A percentile compares a stretch with the other conserved stretches of the same genome.
Conservation (phyloP, 139 green algal species). For the Tetradesmus lagerheimii region DNA sequence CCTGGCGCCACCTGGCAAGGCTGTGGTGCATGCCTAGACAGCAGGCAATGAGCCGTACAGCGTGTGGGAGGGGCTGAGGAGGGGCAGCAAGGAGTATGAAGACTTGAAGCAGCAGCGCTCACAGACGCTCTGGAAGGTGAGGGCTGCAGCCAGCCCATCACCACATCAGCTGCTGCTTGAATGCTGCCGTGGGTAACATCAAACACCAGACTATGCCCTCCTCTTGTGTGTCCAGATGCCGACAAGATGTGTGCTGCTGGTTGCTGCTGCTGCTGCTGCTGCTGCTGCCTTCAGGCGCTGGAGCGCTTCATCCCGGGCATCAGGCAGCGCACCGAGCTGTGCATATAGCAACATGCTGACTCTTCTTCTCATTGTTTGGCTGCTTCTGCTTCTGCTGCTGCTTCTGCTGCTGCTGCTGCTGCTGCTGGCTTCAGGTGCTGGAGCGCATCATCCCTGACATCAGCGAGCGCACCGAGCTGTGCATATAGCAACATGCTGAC, state of each 20-base stretch:
- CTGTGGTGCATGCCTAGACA: too few relatives aligned
- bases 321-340: too few relatives aligned
- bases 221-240: too few relatives aligned
- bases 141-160: not conserved
- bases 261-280: not conserved
- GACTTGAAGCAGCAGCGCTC: slow-evolving; percentile 81
- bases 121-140: slow-evolving; percentile 73
- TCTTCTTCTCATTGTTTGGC: too few relatives aligned
- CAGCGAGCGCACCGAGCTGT: slow-evolving; percentile 68
- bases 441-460: slow-evolving; percentile 87
- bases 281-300: slow-evolving; percentile 57
- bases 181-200: too few relatives aligned
- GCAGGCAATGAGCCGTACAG: slow-evolving; percentile 89
- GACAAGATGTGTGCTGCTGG: too few relatives aligned
- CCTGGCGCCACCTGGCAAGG: too few relatives aligned
- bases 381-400: not conserved
- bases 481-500: slow-evolving; percentile 31
- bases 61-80: slow-evolving; percentile 75
- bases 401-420: not conserved
- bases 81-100: slow-evolving; percentile 69
- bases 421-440: slow-evolving; percentile 58
- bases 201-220: not conserved
- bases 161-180: too few relatives aligned
- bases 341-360: too few relatives aligned
- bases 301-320: slow-evolving; percentile 86